Evolutionary conservation across 345 rosid genomes (phyloP), one percentile per base, ranked within the genome.

Genomic region (Lumnitzera littorea): DNA sequence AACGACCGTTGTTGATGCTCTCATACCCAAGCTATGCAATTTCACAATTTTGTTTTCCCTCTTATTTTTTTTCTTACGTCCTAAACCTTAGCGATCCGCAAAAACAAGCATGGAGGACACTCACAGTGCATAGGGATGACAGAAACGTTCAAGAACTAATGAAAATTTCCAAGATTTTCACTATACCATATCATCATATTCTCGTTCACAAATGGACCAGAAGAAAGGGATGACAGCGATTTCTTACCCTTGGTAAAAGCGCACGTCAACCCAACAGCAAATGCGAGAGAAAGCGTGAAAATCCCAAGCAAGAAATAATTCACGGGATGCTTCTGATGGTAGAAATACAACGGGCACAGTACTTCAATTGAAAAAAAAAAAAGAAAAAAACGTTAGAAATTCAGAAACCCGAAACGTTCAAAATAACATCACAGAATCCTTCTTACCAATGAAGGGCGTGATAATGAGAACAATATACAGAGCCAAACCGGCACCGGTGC

Each of bases 271-370:
- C 98, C 98, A 66, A 92, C 75, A 0, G 79, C 89, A 60, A 89
- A 89, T 13, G 94, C 87, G 5, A 92, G 73, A 63, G 84, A 49
- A 61, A 84, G 24, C 25, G 99, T 89, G 64, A 92, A 92, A 63
- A 92, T 60, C n/a, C 75, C 85, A 4, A 92, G 91, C 12, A 92
- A 75, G 9, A 92, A 29, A 68, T 87, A 92, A 63, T 92, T 92
- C 41, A 87, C 78, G 12, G 98, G 98, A 73, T 92, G 97, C 76
- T 66, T 84, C 84, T 87, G 94, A 71, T 87, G 88, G 64, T 82
- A 92, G 77, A 80, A 85, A 57, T 80, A 87, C 78, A 92, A 52
- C 12, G 98, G 97, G 50, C 86, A 84, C 72, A 92, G 46, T 41
- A 78, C 96, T 92, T 85, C 24, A 50, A 65, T 50, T 15, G 48